Percentiles rank a stretch among this genome's conserved stretches.
phyloP scores from a whole-genome alignment of 192 early-diverging fungal species.

The Lunasporangiospora selenospora region DNA sequence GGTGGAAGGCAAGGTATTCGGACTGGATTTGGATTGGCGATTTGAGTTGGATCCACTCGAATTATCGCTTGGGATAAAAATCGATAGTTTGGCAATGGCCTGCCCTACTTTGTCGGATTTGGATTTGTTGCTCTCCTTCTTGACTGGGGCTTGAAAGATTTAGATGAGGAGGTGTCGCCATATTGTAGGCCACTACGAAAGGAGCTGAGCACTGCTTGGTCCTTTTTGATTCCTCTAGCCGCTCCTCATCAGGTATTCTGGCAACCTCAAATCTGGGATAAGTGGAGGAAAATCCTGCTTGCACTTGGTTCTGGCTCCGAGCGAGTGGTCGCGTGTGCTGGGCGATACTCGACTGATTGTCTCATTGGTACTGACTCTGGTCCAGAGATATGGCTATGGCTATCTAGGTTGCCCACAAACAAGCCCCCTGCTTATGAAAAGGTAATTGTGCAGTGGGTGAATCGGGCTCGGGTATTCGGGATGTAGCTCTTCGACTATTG shows the following conservation, averaged over 20 bases:
- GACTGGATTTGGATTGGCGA: slow-evolving; percentile 8
- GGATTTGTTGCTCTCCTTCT: slow-evolving; percentile 12
- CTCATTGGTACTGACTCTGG: slow-evolving; percentile 2
- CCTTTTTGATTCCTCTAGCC: not conserved
- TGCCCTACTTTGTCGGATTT: slow-evolving; percentile 29
- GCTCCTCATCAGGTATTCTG: not conserved
- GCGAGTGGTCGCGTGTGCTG: not conserved
- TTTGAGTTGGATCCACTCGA: not conserved
- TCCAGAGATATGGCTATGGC: not conserved
- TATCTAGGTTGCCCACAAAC: slow-evolving; percentile 45
- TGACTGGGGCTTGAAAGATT: not conserved
- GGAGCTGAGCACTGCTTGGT: slow-evolving; percentile 9
- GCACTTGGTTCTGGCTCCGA: not conserved
- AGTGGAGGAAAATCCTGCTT: too few species aligned
- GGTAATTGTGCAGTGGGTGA: slow-evolving; percentile 34
- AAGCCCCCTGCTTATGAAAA: slow-evolving; percentile 41
- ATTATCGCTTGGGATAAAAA: slow-evolving; percentile 23
- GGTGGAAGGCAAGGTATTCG: not conserved
- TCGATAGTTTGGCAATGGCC: slow-evolving; percentile 36
- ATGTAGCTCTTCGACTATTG: too few species aligned
- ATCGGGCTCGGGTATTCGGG: too few species aligned
- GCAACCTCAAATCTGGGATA: not conserved
- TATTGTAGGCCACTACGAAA: not conserved
- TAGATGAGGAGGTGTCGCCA: not conserved
- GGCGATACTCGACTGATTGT: not conserved